Base-by-base conservation (phyloP, 345 rosid species). In the Heritiera fomes region DNA sequence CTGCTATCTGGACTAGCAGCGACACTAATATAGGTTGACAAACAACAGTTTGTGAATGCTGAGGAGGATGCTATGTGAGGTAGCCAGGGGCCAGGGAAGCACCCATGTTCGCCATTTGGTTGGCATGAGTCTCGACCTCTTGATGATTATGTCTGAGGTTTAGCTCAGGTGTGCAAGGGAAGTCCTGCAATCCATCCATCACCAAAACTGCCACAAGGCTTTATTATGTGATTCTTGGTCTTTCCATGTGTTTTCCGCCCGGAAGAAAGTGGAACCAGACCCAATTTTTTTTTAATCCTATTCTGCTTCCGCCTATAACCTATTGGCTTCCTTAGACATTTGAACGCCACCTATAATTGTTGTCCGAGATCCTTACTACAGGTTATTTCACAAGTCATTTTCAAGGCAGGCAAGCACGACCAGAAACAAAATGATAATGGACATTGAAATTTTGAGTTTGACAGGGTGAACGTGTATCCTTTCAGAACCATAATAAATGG, bases 371-470 rank as follows among this genome's bases (percentile, higher is more conserved):
- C 15, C 47, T 18, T 46, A 1, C 52, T 1, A 40, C 63, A 73
- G 13, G 34, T 40, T 56, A 4, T 5, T 53, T 53, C 58, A 28
- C 2, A 56, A 73, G 76, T 73, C 76, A 9, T 58, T 73, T 56
- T 73, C 65, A 73, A 53, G 69, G 69, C 20, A 11, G 52, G 56
- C 76, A 73, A 56, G 50, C 7, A 52, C 10, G 64, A 1, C 9
- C 32, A 38, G 46, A 30, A 71, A 50, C 32, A 8, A 52, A 8
- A 32, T 7, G 43, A 15, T 2, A 45, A 23, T 18, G 11, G 13
- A 20, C n/a, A 68, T 45, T 68, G 62, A 28, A n/a, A 2, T 3
- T 58, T 58, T 58, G 62, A 58, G 4, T 2, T 58, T 58, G 62
- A 59, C 63, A 59, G 8, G 63, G 45, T 50, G 28, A 50, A 52